Evolutionary conservation across 768 basidiomycete species (phyloP), one percentile per base, ranked within the genome.

Genomic region (Amanita phalloides): DNA sequence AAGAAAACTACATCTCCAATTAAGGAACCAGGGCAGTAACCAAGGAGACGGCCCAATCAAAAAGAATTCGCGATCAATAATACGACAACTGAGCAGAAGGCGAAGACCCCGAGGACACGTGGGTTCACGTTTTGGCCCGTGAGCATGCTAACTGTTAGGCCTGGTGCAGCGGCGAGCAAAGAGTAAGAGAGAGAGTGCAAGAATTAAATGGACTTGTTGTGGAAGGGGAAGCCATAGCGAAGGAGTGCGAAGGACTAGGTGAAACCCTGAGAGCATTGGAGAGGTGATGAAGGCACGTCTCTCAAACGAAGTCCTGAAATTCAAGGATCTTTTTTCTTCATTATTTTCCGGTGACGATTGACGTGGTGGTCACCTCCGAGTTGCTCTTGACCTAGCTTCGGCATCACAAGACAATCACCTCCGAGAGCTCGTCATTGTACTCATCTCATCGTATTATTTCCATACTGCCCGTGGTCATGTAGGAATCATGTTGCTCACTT

Each of bases 381-480:
- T 66, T 0, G 82, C 86, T 0, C 71, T 90, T 1, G 70, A 74
- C 11, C 67, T 82, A 11, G 76, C 80, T 0, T 80, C 76, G 1
- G 57, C 62, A 1, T 72, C 82, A 3, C 78, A 75, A 17, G 87
- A 90, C 54, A 90, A 87, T 55, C 77, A 89, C 60, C 66, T 88
- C 17, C 82, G 86, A 7, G 84, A 84, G 10, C 67, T 87, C 1
- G 70, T 88, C 3, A 69, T 90, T n/a, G 78, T 82, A 2, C 71
- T 89, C 14, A 75, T 82, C 9, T 74, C 86, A 1, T 74, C 82
- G 25, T 82, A 88, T 55, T 90, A 87, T 54, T 58, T 84, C 26
- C 77, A 86, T 51, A 88, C 87, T 0, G 76, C 84, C 0, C 71
- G 71, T 2, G 78, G 80, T n/a, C 81, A 88, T 54, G 86, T 88